phyloP scores from a whole-genome alignment of 345 rosid species.

The Eucalyptus decipiens region DNA sequence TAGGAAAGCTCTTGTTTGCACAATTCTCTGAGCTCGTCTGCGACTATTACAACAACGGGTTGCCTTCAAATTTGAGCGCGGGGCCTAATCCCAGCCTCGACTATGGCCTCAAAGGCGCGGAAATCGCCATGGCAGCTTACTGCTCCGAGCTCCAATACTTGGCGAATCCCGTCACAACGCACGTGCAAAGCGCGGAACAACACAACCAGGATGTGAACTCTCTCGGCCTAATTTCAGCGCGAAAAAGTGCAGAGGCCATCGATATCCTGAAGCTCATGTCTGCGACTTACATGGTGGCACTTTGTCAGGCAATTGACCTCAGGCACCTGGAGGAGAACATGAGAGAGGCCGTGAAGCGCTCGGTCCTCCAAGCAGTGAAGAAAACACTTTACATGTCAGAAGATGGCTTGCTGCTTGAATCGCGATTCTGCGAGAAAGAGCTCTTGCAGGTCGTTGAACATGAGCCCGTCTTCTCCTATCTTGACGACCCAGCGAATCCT shows the following conservation, averaged over 20 bases:
- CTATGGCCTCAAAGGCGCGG: conserved; percentile 46
- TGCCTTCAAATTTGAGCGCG: conserved; percentile 39
- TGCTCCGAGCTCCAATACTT: conserved; percentile 47
- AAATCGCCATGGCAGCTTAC: conserved; percentile 38
- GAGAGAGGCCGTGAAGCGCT: conserved; percentile 17
- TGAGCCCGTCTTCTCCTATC: conserved; percentile 25
- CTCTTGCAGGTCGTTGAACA: conserved; percentile 29
- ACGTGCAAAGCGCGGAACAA: conserved; percentile 40
- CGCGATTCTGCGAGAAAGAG: conserved; percentile 32
- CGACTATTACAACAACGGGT: conserved; percentile 38
- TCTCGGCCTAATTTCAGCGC: conserved; percentile 30
- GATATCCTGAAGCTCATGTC: conserved; percentile 40
- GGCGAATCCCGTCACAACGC: conserved; percentile 39
- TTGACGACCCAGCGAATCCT: conserved; percentile 34
- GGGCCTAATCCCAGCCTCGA: conserved; percentile 43
- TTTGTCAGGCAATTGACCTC: conserved; percentile 39
- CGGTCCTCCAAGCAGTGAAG: conserved; percentile 9
- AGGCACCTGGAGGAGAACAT: conserved; percentile 40
- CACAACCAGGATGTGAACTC: conserved; percentile 52
- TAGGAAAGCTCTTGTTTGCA: conserved; percentile 43
- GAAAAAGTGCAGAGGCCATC: conserved; percentile 35
- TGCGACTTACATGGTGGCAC: conserved; percentile 33
- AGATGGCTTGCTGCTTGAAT: conserved; percentile 27
- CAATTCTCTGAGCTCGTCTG: conserved; percentile 44
- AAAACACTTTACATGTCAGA: conserved; percentile 26